These are phyloP conservation scores for Taphrina deformans DNA, from an alignment of 1,139 yeast genomes.

Conservation along the genomic window DNA sequence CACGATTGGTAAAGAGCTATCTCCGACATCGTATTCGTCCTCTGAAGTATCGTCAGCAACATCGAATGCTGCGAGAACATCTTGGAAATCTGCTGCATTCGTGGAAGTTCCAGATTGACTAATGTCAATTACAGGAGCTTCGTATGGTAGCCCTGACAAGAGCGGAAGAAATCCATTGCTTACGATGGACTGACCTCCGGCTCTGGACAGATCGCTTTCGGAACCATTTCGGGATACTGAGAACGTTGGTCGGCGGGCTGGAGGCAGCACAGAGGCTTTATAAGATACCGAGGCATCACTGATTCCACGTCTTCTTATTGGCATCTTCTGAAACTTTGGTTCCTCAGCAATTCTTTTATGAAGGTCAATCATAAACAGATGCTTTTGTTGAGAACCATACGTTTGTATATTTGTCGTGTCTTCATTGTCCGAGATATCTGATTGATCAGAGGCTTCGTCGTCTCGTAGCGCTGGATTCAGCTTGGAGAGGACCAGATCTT, in stretches of 20 bases:
- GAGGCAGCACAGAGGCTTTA: neutral
- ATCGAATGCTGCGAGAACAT: conserved; percentile 4
- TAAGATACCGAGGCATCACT: conserved; percentile 27
- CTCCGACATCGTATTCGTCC: conserved; percentile 9
- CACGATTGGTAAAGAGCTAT: neutral
- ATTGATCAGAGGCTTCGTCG: conserved; percentile 27
- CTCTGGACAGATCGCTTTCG: conserved; percentile 11
- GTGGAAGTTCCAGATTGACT: neutral
- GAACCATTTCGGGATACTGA: conserved; percentile 11
- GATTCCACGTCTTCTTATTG: conserved; percentile 22
- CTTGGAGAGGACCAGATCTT: neutral
- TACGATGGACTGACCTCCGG: conserved; percentile 17
- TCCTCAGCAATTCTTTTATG: conserved; percentile 20
- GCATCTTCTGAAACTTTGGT: conserved; percentile 22
- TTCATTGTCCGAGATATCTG: conserved; percentile 28
- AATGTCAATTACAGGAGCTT: neutral
- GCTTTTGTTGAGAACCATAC: conserved; percentile 16
- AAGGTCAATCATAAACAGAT: conserved; percentile 22
- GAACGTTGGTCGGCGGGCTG: conserved; percentile 5
- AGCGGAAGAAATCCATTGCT: conserved; percentile 13
- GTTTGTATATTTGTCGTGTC: neutral
- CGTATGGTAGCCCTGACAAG: neutral
- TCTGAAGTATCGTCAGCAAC: conserved; percentile 18
- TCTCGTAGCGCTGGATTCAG: conserved; percentile 24
- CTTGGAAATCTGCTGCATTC: neutral